These are phyloP conservation scores for Acacia acuminata DNA, from an alignment of 306 rosid genomes.

Conservation along the genomic window DNA sequence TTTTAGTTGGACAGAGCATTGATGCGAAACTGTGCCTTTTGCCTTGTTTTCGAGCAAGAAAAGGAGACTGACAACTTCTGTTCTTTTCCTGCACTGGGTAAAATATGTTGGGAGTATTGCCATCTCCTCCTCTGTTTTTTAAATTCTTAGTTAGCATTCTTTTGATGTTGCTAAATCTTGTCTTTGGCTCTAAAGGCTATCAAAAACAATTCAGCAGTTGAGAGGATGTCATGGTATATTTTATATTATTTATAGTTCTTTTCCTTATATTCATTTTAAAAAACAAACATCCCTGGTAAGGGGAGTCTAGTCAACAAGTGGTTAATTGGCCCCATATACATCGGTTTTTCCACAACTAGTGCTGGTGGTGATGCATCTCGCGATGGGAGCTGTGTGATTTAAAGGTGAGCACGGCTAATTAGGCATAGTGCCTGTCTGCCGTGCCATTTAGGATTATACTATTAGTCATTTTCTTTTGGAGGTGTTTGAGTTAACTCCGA, in stretches of 20 bases:
- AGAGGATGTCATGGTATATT: constrained; percentile 78
- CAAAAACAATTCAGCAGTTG: constrained; percentile 67
- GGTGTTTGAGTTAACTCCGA: constrained; percentile 22
- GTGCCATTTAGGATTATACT: constrained; percentile 92
- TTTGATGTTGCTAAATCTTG: constrained; percentile 69
- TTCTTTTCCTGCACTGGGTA: constrained; percentile 84
- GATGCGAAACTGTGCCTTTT: constrained; percentile 54
- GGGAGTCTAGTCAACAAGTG: constrained; percentile 88
- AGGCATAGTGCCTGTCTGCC: constrained; percentile 99
- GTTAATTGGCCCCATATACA: constrained; percentile 87
- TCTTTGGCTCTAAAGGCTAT: constrained; percentile 69
- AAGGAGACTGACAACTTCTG: constrained; percentile 80
- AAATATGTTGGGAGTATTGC: constrained; percentile 77
- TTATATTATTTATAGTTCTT: constrained; percentile 50
- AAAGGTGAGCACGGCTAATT: constrained; percentile 99
- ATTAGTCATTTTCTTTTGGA: constrained; percentile 30
- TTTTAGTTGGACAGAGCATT: constrained; percentile 71
- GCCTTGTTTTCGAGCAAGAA: constrained; percentile 72
- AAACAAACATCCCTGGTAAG: constrained; percentile 91
- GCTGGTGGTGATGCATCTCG: constrained; percentile 99
- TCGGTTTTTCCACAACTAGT: constrained; percentile 90
- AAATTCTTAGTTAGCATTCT: constrained; percentile 51
- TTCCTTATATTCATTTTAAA: constrained; percentile 38
- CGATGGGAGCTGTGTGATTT: constrained; percentile 80
- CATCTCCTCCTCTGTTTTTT: constrained; percentile 64